Base-by-base conservation (phyloP, 345 rosid species). In the Acer campestre region DNA sequence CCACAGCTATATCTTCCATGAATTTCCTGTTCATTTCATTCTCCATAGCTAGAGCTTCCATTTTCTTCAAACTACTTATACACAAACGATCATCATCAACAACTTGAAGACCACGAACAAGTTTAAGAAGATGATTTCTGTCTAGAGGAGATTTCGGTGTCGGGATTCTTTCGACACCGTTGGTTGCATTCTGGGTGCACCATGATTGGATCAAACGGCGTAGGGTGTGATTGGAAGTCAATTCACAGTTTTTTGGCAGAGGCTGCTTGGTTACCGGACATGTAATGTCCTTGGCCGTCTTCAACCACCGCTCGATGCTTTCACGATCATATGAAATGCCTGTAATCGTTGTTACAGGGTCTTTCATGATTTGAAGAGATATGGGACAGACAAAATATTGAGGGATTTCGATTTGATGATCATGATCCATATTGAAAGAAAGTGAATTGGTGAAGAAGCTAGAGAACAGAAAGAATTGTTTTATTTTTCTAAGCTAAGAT, bases 241-340 rank as follows among this genome's bases (percentile, higher is more conserved):
- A 68, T 58, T 65, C 82, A 25, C 85, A 82, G 61, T 66, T 78
- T 25, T 74, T 74, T 0, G 86, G 90, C 75, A 90, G 68, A 0
- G 80, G 86, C 76, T 87, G 92, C 68, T 88, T 88, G 20, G 92
- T 87, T 1, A 90, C 81, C 0, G 94, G 94, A 40, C 94, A 90
- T 0, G 86, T 80, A 3, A 79, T 68, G 20, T 69, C 31, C 31
- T 46, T 81, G 38, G 78, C 72, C 6, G 77, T 80, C 58, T 63
- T 73, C 23, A 90, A 27, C 94, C 94, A 90, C 5, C 80, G 55
- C 73, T 90, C 94, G 62, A 88, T 88, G 89, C 89, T 86, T 40
- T 86, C 84, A 0, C 90, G 81, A 23, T 90, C 90, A 73, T 90
- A 90, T 10, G 92, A 87, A 71, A 90, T 90, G 44, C 94, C 90